Percentiles rank a stretch among this genome's conserved stretches.
phyloP scores from a whole-genome alignment of 495 filamentous ascomycete genomes.

The Aspergillus carlsbadensis region DNA sequence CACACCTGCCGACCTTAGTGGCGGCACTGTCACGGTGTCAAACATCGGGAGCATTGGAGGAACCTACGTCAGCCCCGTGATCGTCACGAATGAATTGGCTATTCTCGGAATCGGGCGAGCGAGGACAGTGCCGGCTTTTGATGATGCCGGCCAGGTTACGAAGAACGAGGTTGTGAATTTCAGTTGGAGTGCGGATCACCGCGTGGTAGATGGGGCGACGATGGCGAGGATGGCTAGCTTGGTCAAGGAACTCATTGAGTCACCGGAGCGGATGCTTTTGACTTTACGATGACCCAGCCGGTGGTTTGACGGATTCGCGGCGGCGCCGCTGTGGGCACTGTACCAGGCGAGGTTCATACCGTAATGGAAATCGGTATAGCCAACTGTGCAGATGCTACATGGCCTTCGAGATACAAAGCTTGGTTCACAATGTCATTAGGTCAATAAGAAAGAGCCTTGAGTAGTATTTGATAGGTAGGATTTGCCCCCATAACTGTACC shows the following conservation, averaged over 20 bases:
- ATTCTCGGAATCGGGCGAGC: slow-evolving; percentile 88
- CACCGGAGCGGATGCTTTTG: slow-evolving; percentile 78
- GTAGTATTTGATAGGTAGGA: no score
- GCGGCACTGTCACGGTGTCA: slow-evolving; percentile 91
- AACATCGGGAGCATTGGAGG: slow-evolving; percentile 98
- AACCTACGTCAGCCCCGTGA: slow-evolving; percentile 86
- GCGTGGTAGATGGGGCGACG: slow-evolving; percentile 91
- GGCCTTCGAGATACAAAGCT: no score
- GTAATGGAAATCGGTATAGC: no score
- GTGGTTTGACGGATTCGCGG: no score
- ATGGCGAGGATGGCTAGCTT: slow-evolving; percentile 85
- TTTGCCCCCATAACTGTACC: no score
- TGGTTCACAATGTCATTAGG: no score
- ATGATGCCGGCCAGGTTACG: slow-evolving; percentile 83
- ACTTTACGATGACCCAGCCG: slow-evolving; percentile 36
- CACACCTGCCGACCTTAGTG: slow-evolving; percentile 69
- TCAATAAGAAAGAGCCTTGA: no score
- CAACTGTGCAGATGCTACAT: no score
- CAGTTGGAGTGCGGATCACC: slow-evolving; percentile 96
- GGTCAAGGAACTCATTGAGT: slow-evolving; percentile 74
- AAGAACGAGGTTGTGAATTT: slow-evolving; percentile 89
- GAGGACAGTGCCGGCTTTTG: slow-evolving; percentile 64
- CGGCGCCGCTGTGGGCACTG: no score
- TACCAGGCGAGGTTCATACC: no score
- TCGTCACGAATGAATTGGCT: slow-evolving; percentile 83